Conservation (phyloP, 2,329 filamentous ascomycete genomes). For the Alternaria sp. region DNA sequence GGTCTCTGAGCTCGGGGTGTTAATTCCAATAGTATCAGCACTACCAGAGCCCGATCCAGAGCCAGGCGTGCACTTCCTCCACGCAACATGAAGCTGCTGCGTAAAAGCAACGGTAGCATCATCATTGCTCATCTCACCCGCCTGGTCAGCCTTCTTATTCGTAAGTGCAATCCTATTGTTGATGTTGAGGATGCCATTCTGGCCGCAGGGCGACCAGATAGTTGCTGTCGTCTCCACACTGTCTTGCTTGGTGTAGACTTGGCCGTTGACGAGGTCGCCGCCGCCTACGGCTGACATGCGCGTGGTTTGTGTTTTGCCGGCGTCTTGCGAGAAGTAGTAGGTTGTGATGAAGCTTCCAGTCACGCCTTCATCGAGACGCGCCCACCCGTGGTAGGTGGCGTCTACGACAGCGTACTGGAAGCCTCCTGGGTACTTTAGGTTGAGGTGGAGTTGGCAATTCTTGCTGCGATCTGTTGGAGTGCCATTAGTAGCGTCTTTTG, state of each 20-base stretch:
- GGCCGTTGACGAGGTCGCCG: slow-evolving; percentile 51
- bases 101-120: slow-evolving; percentile 50
- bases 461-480: slow-evolving; percentile 43
- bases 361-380: slow-evolving; percentile 45
- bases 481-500: background rate
- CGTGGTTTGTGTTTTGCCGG: slow-evolving; percentile 41
- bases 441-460: slow-evolving; percentile 51
- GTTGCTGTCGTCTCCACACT: slow-evolving; percentile 46
- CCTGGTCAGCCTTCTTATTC: slow-evolving; percentile 27
- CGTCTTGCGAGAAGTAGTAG: slow-evolving; percentile 52
- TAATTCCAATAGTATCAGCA: slow-evolving; percentile 39
- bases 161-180: slow-evolving; percentile 47
- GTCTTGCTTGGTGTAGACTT: slow-evolving; percentile 59
- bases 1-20: slow-evolving; percentile 31
- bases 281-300: slow-evolving; percentile 42
- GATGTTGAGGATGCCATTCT: slow-evolving; percentile 46
- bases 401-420: slow-evolving; percentile 51
- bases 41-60: slow-evolving; percentile 13
- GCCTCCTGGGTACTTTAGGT: slow-evolving; percentile 50
- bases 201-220: slow-evolving; percentile 48
- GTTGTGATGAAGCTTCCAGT: slow-evolving; percentile 48
- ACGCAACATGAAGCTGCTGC: slow-evolving; percentile 47
- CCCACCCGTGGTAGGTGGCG: slow-evolving; percentile 51
- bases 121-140: slow-evolving; percentile 46
- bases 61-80: slow-evolving; percentile 36